Evolutionary conservation across 257 asterid genomes (phyloP).

Genomic region (Przewalskia tangutica): DNA sequence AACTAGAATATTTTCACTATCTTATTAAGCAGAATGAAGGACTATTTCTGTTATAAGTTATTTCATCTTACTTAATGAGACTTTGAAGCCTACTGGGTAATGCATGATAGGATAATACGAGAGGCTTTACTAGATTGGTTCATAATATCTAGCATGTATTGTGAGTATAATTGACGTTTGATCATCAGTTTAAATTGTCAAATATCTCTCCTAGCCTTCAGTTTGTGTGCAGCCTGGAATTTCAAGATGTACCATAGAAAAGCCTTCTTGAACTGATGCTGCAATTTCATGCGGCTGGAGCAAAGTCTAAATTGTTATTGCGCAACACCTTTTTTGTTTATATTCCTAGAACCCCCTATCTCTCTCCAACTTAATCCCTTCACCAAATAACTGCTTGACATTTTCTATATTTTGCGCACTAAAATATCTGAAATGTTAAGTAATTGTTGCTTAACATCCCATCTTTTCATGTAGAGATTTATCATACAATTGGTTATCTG

Average conservation of each 20-base stretch:
- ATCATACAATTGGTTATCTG: slow-evolving; percentile 61
- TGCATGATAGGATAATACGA: background rate
- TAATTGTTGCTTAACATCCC: background rate
- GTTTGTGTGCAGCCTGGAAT: background rate
- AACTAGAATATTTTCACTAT: background rate
- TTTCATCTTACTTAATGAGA: background rate
- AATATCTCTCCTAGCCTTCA: background rate
- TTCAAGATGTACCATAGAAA: background rate
- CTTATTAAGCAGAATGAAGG: background rate
- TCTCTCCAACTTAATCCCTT: background rate
- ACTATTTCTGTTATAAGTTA: background rate
- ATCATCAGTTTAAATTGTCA: background rate
- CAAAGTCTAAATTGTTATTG: background rate
- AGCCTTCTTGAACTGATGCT: background rate
- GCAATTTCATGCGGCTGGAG: background rate
- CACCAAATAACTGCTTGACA: background rate
- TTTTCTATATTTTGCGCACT: background rate
- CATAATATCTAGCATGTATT: background rate
- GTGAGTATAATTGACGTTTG: background rate
- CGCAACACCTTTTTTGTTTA: background rate
- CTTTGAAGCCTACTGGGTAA: background rate
- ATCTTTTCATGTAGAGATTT: slow-evolving; percentile 38
- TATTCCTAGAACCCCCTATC: background rate
- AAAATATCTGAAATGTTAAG: background rate
- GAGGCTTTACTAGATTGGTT: background rate